Evolutionary conservation across 257 asterid species (phyloP).

Genomic region (Gentiana straminea): DNA sequence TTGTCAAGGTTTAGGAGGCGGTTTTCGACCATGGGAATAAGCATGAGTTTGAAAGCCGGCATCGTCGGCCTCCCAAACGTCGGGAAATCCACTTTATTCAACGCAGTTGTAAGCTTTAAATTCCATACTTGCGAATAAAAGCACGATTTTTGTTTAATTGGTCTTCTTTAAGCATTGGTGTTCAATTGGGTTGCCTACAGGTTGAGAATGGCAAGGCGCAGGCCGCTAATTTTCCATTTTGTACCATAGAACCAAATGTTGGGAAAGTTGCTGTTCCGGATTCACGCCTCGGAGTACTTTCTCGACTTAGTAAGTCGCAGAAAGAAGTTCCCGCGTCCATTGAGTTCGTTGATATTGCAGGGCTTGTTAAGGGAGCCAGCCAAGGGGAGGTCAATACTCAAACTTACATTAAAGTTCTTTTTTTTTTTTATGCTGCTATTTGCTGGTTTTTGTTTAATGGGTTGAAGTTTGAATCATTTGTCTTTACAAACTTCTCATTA

Average conservation of each 20-base stretch:
- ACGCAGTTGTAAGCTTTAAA: constrained; percentile 68
- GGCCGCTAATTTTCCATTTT: constrained; percentile 95
- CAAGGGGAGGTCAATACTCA: constrained; percentile 76
- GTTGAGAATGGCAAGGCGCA: constrained; percentile 99
- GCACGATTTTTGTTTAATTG: background rate
- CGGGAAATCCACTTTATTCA: constrained; percentile 94
- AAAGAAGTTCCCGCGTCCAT: constrained; percentile 80
- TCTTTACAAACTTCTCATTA: constrained; percentile 9
- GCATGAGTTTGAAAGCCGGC: constrained; percentile 93
- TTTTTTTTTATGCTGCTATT: constrained; percentile 5
- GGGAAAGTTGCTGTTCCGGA: constrained; percentile 97
- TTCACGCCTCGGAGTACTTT: constrained; percentile 75
- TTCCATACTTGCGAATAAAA: background rate
- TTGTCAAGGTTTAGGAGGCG: constrained; percentile 29
- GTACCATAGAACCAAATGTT: constrained; percentile 94
- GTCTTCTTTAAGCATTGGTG: background rate
- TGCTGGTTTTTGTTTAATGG: background rate
- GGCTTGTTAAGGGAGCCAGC: constrained; percentile 98
- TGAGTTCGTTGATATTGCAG: constrained; percentile 97
- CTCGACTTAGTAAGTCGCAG: constrained; percentile 78
- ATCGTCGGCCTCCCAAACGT: constrained; percentile 98
- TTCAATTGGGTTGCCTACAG: constrained; percentile 27
- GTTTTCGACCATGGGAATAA: constrained; percentile 56
- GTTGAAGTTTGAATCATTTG: background rate
- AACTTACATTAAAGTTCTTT: constrained; percentile 5